Base-by-base conservation (phyloP, 1,139 yeast genomes). In the Geotrichum reessii region DNA sequence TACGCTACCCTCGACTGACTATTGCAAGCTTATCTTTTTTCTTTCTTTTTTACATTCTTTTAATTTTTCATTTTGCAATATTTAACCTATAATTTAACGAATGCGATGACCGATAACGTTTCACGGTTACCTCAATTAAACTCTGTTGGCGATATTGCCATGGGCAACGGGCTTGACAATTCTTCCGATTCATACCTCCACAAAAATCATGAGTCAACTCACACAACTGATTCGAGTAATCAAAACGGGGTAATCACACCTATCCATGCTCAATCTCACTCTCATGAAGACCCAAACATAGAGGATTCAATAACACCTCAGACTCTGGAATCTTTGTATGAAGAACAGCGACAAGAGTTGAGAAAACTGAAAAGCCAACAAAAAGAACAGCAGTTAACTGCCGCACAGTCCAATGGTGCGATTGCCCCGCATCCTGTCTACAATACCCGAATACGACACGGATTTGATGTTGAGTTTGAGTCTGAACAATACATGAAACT, bases 391-490 rank as follows among this genome's bases (percentile, higher is more conserved):
- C 53, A 42, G 8, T 46, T 42, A 25, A 53, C 51, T 40, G 47
- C 44, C 14, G 9, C 51, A 19, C 46, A 48, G 9, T 25, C 53
- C n/a, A 49, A 52, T 22, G 50, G 52, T 33, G 22, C 33, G 25
- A 9, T 46, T 22, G 17, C 52, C 31, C 28, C 28, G 19, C 48
- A 46, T 21, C 59, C 59, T n/a, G 54, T 64, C 17, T 66, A 65
- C 61, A 68, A 68, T 58, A 69, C 69, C 8, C 50, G 53, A 21
- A 70, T 73, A 12, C 69, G 96, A 61, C 96, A 89, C 71, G 97
- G 96, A 1, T 88, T 89, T 69, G 93, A 84, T 62, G 83, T 83
- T 64, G 90, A 86, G 63, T 78, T 79, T 61, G 75, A 75, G 31
- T 73, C 80, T 58, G 91, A 86, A 66, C 85, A 84, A 67, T 83